phyloP scores from a whole-genome alignment of 2,329 filamentous ascomycete genomes.

The Fusarium incarnatum region DNA sequence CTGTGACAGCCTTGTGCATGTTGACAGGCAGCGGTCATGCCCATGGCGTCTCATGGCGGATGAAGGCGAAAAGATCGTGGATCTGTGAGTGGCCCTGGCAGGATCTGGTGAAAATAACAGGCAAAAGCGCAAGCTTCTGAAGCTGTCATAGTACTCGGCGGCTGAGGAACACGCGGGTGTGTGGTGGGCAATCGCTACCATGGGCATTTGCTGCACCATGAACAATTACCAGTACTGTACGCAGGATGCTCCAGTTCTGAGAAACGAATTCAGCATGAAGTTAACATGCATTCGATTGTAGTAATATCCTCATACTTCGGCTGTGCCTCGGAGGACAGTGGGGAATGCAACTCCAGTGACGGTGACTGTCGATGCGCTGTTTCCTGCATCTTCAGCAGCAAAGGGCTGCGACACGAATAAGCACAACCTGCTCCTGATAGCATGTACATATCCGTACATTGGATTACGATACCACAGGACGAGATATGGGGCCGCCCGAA shows the following conservation, averaged over 20 bases:
- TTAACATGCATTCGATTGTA: constrained; percentile 23
- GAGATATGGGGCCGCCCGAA: constrained; percentile 2
- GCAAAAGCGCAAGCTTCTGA: constrained; percentile 17
- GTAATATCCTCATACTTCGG: constrained; percentile 40
- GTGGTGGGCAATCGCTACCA: constrained; percentile 26
- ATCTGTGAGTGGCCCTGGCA: constrained; percentile 34
- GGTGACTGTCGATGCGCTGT: constrained; percentile 37
- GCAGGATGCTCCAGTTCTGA: constrained; percentile 12
- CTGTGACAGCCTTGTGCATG: constrained; percentile 43
- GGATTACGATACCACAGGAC: constrained; percentile 5
- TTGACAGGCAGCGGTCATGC: constrained; percentile 38
- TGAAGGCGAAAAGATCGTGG: constrained; percentile 23
- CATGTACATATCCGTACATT: background rate
- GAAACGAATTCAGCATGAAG: constrained; percentile 10
- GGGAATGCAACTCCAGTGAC: constrained; percentile 24
- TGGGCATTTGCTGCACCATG: constrained; percentile 23
- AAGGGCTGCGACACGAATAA: constrained; percentile 6
- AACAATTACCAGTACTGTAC: constrained; percentile 11
- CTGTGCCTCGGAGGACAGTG: constrained; percentile 41
- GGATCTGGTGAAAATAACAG: constrained; percentile 37
- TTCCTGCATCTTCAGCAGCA: constrained; percentile 30
- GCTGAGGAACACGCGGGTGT: constrained; percentile 14
- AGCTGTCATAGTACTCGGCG: constrained; percentile 6
- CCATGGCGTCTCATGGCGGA: constrained; percentile 14
- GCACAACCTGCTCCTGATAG: constrained; percentile 13